Percentiles rank a stretch among this genome's conserved stretches.
phyloP scores from a whole-genome alignment of 2,329 filamentous ascomycete genomes.

The Trichophyton rubrum region DNA sequence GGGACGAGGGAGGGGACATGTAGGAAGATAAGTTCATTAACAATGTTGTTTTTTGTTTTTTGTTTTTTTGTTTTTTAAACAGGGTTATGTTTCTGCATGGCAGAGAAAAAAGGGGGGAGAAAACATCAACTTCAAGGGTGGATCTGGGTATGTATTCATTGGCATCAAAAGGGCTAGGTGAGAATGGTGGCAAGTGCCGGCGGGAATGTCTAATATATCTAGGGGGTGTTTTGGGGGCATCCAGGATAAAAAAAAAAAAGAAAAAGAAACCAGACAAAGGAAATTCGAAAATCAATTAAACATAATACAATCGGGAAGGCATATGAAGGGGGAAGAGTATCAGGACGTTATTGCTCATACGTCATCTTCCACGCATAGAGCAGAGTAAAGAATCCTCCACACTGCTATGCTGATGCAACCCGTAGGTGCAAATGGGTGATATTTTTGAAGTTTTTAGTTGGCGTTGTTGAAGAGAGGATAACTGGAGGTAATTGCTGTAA shows the following conservation, averaged over 20 bases:
- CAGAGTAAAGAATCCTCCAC: background rate
- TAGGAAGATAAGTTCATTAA: background rate
- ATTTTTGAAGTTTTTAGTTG: background rate
- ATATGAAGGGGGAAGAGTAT: background rate
- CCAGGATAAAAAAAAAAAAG: too few species aligned
- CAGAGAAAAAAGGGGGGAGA: background rate
- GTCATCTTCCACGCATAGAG: background rate
- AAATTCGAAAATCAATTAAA: background rate
- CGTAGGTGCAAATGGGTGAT: background rate
- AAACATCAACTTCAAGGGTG: background rate
- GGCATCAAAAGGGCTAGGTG: background rate
- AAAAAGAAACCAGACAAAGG: background rate
- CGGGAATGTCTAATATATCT: slow-evolving; percentile 1
- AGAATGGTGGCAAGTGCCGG: slow-evolving; percentile 1
- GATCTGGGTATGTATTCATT: background rate
- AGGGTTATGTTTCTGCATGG: background rate
- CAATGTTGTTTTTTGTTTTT: background rate
- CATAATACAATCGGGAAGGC: background rate
- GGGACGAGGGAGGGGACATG: background rate
- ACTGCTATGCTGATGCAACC: background rate
- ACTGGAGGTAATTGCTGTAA: background rate
- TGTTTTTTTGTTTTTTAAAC: background rate
- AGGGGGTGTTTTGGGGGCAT: background rate
- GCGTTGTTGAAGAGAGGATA: background rate
- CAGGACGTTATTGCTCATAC: background rate